Conservation (phyloP, 306 rosid genomes). For the Ziziphus jujuba region DNA sequence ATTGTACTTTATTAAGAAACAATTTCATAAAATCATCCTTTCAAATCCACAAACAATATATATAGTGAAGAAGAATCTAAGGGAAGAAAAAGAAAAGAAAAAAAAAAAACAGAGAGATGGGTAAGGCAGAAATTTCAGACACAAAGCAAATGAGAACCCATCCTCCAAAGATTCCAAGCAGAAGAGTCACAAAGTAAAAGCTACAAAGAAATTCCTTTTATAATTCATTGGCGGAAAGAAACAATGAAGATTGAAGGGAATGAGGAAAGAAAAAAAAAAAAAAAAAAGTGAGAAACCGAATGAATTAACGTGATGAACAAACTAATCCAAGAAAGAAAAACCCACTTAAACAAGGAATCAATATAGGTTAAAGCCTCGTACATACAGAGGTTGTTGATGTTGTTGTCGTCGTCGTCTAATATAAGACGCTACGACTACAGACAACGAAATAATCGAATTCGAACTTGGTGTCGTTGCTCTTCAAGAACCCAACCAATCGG, state of each 20-base stretch:
- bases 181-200: not conserved
- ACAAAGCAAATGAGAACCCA: not conserved
- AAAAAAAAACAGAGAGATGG: not conserved
- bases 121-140: not conserved
- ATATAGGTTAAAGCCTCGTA: slow-evolving; percentile 8
- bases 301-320: not conserved
- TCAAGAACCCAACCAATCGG: slow-evolving; percentile 22
- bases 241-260: not conserved
- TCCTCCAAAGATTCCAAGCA: not conserved
- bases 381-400: slow-evolving; percentile 23
- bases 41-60: not conserved
- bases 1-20: not conserved
- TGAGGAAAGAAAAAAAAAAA: not conserved
- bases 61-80: too few species aligned
- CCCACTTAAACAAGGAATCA: slow-evolving; percentile 20
- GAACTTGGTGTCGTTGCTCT: slow-evolving; percentile 30
- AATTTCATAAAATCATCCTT: not conserved
- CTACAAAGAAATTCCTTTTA: not conserved
- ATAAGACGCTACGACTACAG: not conserved
- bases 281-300: slow-evolving; percentile 7
- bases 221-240: not conserved
- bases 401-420: slow-evolving; percentile 8
- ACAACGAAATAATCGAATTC: not conserved
- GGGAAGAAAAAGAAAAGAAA: too few species aligned
- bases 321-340: slow-evolving; percentile 6